Evolutionary conservation across 345 rosid species (phyloP).

Genomic region (Combretum micranthum): DNA sequence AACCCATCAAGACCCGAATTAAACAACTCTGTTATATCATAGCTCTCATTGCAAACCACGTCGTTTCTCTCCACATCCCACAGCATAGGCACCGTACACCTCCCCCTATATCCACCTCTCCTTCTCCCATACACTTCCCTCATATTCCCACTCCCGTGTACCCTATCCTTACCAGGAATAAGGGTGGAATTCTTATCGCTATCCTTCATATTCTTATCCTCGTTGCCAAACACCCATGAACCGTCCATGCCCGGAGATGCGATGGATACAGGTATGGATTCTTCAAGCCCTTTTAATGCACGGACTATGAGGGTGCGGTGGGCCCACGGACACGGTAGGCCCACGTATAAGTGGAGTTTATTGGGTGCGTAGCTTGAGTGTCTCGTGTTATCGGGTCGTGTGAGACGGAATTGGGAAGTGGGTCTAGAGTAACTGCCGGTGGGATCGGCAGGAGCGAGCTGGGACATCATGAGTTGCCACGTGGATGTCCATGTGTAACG

Average conservation of each 20-base stretch:
- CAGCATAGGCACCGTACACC: constrained; percentile 78
- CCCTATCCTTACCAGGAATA: constrained; percentile 53
- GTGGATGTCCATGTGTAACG: constrained; percentile 67
- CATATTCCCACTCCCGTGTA: constrained; percentile 49
- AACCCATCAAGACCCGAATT: constrained; percentile 53
- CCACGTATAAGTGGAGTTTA: constrained; percentile 76
- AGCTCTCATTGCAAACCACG: constrained; percentile 75
- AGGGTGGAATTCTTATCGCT: constrained; percentile 16
- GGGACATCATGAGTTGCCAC: constrained; percentile 90
- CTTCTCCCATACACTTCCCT: constrained; percentile 58
- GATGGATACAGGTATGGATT: constrained; percentile 56
- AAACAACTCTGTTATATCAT: constrained; percentile 61
- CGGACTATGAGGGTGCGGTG: constrained; percentile 76
- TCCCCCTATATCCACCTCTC: constrained; percentile 60
- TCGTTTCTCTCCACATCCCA: constrained; percentile 63
- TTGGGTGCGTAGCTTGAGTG: constrained; percentile 22
- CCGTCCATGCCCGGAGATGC: constrained; percentile 77
- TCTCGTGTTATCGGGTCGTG: constrained; percentile 23
- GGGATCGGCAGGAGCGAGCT: constrained; percentile 83
- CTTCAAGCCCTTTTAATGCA: constrained; percentile 76
- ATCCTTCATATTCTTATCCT: constrained; percentile 7
- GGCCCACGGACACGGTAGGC: constrained; percentile 96
- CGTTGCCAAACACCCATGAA: constrained; percentile 53
- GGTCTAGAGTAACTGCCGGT: constrained; percentile 80
- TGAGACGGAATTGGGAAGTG: constrained; percentile 55